phyloP scores from a whole-genome alignment of 108 stramenopile species.

The Asterionellopsis glacialis region DNA sequence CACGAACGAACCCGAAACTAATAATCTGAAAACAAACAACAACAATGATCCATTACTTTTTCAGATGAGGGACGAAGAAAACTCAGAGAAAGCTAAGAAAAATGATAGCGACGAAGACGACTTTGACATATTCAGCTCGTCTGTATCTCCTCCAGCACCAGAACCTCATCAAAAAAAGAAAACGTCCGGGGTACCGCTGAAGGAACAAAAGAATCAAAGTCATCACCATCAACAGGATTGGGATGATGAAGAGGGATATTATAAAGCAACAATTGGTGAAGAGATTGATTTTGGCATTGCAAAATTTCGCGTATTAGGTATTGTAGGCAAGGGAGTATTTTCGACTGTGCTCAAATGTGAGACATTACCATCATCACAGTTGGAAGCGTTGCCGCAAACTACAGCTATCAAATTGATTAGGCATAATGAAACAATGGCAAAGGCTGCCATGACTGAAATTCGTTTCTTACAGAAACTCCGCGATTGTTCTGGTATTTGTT shows the following conservation, averaged over 20 bases:
- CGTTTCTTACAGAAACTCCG: conserved; percentile 38
- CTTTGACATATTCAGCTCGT: conserved; percentile 42
- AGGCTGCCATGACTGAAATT: conserved; percentile 84
- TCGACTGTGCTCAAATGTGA: conserved; percentile 87
- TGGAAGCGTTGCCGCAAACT: conserved; percentile 24
- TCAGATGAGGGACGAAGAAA: neutral
- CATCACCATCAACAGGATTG: conserved; percentile 65
- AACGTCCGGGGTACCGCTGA: neutral
- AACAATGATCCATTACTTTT: neutral
- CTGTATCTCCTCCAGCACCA: conserved; percentile 9
- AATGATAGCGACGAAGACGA: conserved; percentile 16
- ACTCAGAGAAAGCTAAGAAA: neutral
- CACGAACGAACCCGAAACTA: neutral
- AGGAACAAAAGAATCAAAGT: conserved; percentile 5
- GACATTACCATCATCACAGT: conserved; percentile 24
- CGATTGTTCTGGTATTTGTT: conserved; percentile 54
- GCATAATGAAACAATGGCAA: conserved; percentile 97
- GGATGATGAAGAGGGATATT: conserved; percentile 98
- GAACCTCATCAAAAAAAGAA: too few relatives aligned
- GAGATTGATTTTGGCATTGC: conserved; percentile 30
- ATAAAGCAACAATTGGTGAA: conserved; percentile 89
- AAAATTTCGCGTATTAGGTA: conserved; percentile 75
- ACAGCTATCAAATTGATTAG: conserved; percentile 97
- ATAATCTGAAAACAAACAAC: neutral
- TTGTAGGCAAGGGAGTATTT: conserved; percentile 96